Conservation (phyloP, 108 stramenopile genomes). For the Stephanodiscus triporus region DNA sequence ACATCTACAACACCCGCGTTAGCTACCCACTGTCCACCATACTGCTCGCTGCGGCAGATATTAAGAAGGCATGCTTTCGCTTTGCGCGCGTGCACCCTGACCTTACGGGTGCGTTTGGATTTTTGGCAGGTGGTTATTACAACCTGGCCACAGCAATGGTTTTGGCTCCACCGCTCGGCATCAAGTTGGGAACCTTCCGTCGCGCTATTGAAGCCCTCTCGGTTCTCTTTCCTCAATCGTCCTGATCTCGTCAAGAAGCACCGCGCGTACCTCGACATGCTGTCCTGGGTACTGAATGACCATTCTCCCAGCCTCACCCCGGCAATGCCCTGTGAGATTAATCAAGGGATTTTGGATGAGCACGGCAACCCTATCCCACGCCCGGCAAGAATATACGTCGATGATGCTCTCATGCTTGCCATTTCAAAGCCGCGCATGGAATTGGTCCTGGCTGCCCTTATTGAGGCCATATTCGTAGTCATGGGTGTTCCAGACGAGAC, state of each 20-base stretch:
- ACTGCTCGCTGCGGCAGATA: not conserved
- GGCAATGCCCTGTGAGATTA: not conserved
- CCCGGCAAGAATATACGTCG: not conserved
- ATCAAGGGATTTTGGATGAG: not conserved
- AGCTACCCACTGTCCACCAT: slow-evolving; percentile 1
- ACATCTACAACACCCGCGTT: slow-evolving; percentile 3
- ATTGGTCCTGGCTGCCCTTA: not conserved
- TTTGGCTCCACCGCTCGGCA: not conserved
- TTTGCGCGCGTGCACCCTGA: not conserved
- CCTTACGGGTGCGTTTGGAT: slow-evolving; percentile 6
- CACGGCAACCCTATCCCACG: too few relatives aligned
- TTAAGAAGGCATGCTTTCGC: slow-evolving; percentile 18
- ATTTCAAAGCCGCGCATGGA: not conserved
- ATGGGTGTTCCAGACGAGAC: slow-evolving; percentile 5
- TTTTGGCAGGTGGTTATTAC: not conserved
- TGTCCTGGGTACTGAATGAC: not conserved
- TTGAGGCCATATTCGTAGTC: slow-evolving; percentile 30
- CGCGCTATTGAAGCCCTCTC: slow-evolving; percentile 2
- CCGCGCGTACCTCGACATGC: not conserved
- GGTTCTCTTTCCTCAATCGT: not conserved
- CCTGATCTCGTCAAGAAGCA: not conserved
- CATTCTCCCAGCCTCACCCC: not conserved
- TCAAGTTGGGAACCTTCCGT: slow-evolving; percentile 11
- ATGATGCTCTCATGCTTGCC: not conserved
- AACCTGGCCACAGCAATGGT: slow-evolving; percentile 3